Evolutionary conservation across 257 asterid genomes (phyloP).

Genomic region (Solanum sparsipilum): DNA sequence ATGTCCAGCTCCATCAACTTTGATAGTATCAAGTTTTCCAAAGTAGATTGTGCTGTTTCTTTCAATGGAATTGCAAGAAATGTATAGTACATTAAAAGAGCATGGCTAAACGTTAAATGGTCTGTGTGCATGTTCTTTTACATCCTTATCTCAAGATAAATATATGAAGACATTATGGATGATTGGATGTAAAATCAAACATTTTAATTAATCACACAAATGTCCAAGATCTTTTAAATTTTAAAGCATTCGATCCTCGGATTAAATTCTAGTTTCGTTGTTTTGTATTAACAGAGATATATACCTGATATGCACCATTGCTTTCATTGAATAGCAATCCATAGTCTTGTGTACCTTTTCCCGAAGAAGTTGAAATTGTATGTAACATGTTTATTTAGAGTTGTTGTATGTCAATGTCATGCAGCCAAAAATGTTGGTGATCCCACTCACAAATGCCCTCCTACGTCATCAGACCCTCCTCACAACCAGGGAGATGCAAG

Average conservation of each 20-base stretch:
- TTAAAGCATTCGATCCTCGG: background rate
- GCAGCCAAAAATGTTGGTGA: background rate
- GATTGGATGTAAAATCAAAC: background rate
- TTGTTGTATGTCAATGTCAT: background rate
- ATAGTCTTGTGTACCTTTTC: background rate
- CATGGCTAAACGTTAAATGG: background rate
- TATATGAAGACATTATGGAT: background rate
- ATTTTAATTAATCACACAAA: background rate
- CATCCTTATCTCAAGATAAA: background rate
- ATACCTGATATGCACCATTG: background rate
- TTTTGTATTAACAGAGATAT: background rate
- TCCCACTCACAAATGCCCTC: background rate
- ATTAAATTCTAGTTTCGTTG: background rate
- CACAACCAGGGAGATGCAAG: constrained; percentile 8
- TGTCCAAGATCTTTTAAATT: background rate
- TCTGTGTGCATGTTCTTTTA: background rate
- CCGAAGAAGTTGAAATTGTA: background rate
- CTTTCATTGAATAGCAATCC: background rate
- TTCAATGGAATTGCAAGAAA: background rate
- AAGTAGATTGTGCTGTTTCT: background rate
- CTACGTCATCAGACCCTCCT: constrained; percentile 19
- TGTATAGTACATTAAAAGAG: background rate
- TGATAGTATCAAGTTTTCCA: background rate
- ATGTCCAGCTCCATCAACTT: background rate
- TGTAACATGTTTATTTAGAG: background rate